phyloP scores from a whole-genome alignment of 345 rosid genomes.

The Hibiscus trionum region DNA sequence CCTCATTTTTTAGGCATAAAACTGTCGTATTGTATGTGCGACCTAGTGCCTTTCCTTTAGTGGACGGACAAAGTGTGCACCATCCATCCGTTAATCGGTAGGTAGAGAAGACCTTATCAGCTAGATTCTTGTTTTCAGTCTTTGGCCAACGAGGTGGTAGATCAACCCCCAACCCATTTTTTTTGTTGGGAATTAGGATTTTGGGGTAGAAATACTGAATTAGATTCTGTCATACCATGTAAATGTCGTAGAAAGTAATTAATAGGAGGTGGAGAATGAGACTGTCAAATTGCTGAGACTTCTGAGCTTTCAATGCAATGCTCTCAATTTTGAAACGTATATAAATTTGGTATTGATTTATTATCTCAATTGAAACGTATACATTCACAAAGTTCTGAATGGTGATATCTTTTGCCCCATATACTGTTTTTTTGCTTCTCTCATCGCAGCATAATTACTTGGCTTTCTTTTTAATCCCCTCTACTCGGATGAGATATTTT shows the following conservation, averaged over 20 bases:
- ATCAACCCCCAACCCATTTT: not conserved
- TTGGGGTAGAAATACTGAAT: not conserved
- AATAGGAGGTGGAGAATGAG: not conserved
- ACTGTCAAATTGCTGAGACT: not conserved
- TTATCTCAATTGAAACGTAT: not conserved
- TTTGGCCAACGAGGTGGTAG: not conserved
- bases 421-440: too few relatives aligned
- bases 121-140: not conserved
- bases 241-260: not conserved
- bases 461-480: too few relatives aligned
- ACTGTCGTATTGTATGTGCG: not conserved
- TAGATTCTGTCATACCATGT: not conserved
- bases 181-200: not conserved
- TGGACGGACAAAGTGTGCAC: not conserved
- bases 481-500: too few relatives aligned
- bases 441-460: too few relatives aligned
- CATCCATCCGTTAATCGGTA: not conserved
- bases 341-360: not conserved
- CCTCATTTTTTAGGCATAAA: not conserved
- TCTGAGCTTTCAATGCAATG: not conserved
- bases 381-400: too few relatives aligned
- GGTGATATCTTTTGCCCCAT: too few relatives aligned
- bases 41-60: not conserved
- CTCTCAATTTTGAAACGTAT: not conserved
- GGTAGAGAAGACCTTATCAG: not conserved